Evolutionary conservation across 176 grass and related monocot genomes (phyloP), one percentile per base, ranked within the genome.

Genomic region (Pontederia crassipes): DNA sequence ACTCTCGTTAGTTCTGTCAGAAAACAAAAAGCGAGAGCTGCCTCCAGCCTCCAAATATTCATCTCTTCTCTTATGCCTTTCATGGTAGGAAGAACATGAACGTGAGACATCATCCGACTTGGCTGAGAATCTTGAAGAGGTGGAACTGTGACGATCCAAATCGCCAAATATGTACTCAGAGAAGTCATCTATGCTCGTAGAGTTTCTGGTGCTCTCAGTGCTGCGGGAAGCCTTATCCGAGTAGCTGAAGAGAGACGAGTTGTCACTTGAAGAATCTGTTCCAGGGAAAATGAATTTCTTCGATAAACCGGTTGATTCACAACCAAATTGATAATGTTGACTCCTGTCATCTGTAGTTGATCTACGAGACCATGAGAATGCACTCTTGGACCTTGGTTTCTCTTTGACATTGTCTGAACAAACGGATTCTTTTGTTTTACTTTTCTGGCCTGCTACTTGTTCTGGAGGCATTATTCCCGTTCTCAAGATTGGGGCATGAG

Each of bases 111-210:
- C 17, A 32, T 72, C 46, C 45, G 27, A 12, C 14, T 48, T 17
- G 8, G 54, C 24, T 8, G 71, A 74, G 17, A 64, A 55, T 52
- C 58, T 74, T 20, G 48, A 14, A 56, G 49, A 16, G 52, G 32
- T 64, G 10, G 28, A 28, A 48, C 51, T 55, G 11, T 48, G n/a
- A 15, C 8, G 71, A 63, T 73, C 59, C 8, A 17, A 11, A 11
- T 55, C 51, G 3, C 71, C 71, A 64, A 74, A 74, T 74, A 64
- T 55, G 71, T 63, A 74, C 11, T 64, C 71, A 27, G 60, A 64
- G 18, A 26, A 64, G 50, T 73, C 70, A 14, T 74, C 71, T 1
- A 59, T 74, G 60, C 60, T 74, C 4, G 59, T 56, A 16, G 71
- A 74, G 60, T 74, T 48, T 17, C 59, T 63, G 11, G 71, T 74